A percentile compares a stretch with the other conserved stretches of the same genome.
Evolutionary conservation across 2,329 filamentous ascomycete species (phyloP).

Genomic region (Aspergillus puulaauensis): DNA sequence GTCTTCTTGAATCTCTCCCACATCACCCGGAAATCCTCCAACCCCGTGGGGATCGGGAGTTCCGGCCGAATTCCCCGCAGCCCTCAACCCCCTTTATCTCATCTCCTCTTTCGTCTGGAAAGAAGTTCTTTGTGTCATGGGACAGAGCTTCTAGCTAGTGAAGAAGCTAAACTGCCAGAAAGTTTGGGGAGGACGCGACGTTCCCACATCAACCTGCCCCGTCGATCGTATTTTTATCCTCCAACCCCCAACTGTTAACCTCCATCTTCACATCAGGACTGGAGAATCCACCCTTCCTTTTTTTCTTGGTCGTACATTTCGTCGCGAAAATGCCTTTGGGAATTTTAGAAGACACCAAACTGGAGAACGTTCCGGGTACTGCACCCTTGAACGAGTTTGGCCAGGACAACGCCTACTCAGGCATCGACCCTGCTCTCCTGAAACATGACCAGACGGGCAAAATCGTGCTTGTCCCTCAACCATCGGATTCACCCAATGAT

Average conservation of each 20-base stretch:
- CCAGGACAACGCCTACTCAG: slow-evolving; percentile 10
- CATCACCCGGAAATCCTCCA: slow-evolving; percentile 6
- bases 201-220: neutral
- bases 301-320: neutral
- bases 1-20: neutral
- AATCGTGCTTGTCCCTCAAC: slow-evolving; percentile 27
- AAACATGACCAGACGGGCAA: slow-evolving; percentile 32
- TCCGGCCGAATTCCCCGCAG: slow-evolving; percentile 1
- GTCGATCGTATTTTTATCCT: slow-evolving; percentile 7
- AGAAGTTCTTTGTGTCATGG: neutral
- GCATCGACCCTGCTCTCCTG: slow-evolving; percentile 27
- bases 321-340: slow-evolving; percentile 27
- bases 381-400: slow-evolving; percentile 22
- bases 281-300: too few species aligned
- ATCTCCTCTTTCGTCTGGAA: neutral
- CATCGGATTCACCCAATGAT: slow-evolving; percentile 25
- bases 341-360: slow-evolving; percentile 28
- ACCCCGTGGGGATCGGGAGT: slow-evolving; percentile 6
- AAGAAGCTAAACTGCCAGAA: neutral
- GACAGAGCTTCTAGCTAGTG: neutral
- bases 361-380: slow-evolving; percentile 33
- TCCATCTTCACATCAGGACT: neutral
- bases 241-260: neutral
- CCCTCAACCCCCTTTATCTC: neutral
- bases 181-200: neutral